Evolutionary conservation across 1,284 basidiomycete genomes (phyloP).

Genomic region (Lignosus rhinocerotis): DNA sequence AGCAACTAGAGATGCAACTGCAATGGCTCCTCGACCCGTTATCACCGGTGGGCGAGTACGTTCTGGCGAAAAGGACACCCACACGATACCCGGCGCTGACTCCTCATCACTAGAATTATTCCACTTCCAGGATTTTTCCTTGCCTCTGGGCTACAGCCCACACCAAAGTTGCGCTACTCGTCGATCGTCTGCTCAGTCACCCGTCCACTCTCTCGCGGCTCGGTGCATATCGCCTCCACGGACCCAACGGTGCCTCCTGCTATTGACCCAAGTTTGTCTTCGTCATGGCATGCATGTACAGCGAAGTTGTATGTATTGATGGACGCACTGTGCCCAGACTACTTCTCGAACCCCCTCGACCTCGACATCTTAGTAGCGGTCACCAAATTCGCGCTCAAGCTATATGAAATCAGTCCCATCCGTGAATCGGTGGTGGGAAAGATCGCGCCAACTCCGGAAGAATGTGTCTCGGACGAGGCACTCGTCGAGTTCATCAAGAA

Average conservation of each 20-base stretch:
- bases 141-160: constrained; percentile 3
- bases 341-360: constrained; percentile 16
- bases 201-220: constrained; percentile 15
- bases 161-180: constrained; percentile 9
- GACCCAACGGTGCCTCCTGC: constrained; percentile 43
- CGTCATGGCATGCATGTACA: too few relatives aligned
- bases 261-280: constrained; percentile 40
- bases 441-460: constrained; percentile 13
- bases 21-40: constrained; percentile 9
- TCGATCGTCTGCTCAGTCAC: constrained; percentile 4
- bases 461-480: constrained; percentile 14
- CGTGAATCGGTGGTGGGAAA: constrained; percentile 12
- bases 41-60: constrained; percentile 13
- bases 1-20: constrained; percentile 9
- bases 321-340: not conserved
- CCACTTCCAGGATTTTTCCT: constrained; percentile 14
- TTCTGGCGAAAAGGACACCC: not conserved
- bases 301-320: not conserved
- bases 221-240: constrained; percentile 36
- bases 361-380: constrained; percentile 20
- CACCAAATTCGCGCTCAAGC: constrained; percentile 14
- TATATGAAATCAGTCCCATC: constrained; percentile 20
- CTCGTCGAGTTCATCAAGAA: constrained; percentile 23
- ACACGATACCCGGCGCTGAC: not conserved
- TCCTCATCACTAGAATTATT: constrained; percentile 20